Conservation (phyloP, 148 eudicot species). For the Rhododendron williamsianum region DNA sequence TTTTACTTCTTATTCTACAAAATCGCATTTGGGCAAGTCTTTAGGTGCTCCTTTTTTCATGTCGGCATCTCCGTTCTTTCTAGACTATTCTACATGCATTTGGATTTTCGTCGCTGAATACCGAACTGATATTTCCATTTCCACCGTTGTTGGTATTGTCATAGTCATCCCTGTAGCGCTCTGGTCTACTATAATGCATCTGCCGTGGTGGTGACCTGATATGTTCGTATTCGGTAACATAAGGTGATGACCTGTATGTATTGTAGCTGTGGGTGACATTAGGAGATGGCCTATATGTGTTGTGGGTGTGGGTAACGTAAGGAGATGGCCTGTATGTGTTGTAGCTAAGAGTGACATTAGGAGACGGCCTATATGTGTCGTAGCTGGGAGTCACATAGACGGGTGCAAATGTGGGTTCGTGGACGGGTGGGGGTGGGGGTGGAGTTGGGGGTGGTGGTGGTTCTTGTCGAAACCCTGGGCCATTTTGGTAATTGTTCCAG, state of each 20-base stretch:
- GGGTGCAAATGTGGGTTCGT: slow-evolving; percentile 20
- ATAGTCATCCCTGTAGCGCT: slow-evolving; percentile 27
- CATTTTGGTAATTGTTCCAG: slow-evolving; percentile 19
- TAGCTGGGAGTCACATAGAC: slow-evolving; percentile 38
- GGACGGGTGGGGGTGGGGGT: background rate
- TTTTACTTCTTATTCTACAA: slow-evolving; percentile 22
- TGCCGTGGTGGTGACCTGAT: slow-evolving; percentile 37
- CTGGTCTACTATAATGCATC: slow-evolving; percentile 30
- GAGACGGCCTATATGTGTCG: background rate
- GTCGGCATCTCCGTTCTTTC: slow-evolving; percentile 11
- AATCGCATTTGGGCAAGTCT: slow-evolving; percentile 16
- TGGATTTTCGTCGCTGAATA: slow-evolving; percentile 96
- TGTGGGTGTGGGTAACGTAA: slow-evolving; percentile 28
- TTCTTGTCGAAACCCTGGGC: slow-evolving; percentile 23
- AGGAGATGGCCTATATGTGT: slow-evolving; percentile 48
- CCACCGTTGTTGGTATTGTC: slow-evolving; percentile 25
- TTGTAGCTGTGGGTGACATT: slow-evolving; percentile 30
- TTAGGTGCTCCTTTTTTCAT: slow-evolving; percentile 9
- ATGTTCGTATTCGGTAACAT: slow-evolving; percentile 51
- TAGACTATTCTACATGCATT: slow-evolving; percentile 83
- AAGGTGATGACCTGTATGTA: slow-evolving; percentile 46
- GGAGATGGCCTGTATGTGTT: background rate
- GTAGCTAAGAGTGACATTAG: background rate
- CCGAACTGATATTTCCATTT: slow-evolving; percentile 54
- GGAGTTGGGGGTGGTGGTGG: slow-evolving; percentile 18